Conservation (phyloP, 495 filamentous ascomycete species). For the Neurospora cerealis region DNA sequence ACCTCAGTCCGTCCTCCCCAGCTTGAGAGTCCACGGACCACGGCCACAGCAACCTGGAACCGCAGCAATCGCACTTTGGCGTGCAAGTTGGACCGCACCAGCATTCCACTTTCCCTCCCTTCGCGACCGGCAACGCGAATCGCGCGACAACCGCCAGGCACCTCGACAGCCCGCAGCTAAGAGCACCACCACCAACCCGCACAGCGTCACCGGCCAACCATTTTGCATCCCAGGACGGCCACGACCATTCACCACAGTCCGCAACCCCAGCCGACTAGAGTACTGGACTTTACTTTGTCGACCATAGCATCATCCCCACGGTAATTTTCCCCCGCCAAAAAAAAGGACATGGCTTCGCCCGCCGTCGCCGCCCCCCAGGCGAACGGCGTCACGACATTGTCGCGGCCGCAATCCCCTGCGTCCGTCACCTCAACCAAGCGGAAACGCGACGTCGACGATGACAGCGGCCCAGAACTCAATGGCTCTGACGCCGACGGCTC, state of each 20-base stretch:
- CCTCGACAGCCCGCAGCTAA: slow-evolving; percentile 6
- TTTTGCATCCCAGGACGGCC: slow-evolving; percentile 5
- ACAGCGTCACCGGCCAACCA: slow-evolving; percentile 11
- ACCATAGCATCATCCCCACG: not conserved
- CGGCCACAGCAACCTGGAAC: not conserved
- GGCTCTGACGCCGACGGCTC: slow-evolving; percentile 8
- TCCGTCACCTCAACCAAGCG: slow-evolving; percentile 40
- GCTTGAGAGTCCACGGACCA: not conserved
- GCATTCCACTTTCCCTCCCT: slow-evolving; percentile 14
- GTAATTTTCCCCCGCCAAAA: not conserved
- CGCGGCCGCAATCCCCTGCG: slow-evolving; percentile 30
- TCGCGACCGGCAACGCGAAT: slow-evolving; percentile 27
- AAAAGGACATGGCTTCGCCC: slow-evolving; percentile 30
- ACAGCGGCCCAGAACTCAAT: slow-evolving; percentile 22
- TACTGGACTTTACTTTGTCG: not conserved
- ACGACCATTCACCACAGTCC: slow-evolving; percentile 4
- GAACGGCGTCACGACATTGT: slow-evolving; percentile 31
- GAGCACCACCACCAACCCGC: slow-evolving; percentile 9
- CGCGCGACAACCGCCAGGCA: slow-evolving; percentile 29
- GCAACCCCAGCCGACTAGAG: slow-evolving; percentile 5
- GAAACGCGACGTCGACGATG: slow-evolving; percentile 43
- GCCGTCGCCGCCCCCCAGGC: slow-evolving; percentile 26
- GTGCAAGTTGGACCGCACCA: slow-evolving; percentile 1
- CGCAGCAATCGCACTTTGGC: not conserved
- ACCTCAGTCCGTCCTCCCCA: not conserved